Evolutionary conservation across 371 early-diverging fungal genomes (phyloP), one percentile per base, ranked within the genome.

Genomic region (Cokeromyces recurvatus): DNA sequence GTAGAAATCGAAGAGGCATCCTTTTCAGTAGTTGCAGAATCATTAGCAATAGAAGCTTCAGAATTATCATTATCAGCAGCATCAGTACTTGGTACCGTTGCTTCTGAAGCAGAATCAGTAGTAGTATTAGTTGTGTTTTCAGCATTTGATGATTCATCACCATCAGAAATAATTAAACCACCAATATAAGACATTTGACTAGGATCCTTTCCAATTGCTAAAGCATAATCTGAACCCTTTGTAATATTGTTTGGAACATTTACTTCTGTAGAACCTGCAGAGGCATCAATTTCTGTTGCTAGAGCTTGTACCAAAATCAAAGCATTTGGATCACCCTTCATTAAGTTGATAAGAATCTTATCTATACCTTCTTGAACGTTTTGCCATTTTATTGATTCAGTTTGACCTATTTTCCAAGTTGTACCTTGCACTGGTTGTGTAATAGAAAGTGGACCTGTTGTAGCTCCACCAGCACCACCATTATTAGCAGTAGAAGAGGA

Each of bases 311-410:
- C 63, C n/a, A 59, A 53, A 5, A 48, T 40, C n/a, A 68, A 63
- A 22, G 70, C 65, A 51, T 48, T 61, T 24, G 68, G 46, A 47
- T 69, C 61, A 25, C 74, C 71, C 17, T 59, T 55, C 68, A 77
- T 71, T 21, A 74, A 64, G 47, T 64, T 66, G 11, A 64, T 62
- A 3, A 60, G 54, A 25, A 69, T 51, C n/a, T 58, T 55, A 12
- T 42, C 49, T 23, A 62, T 50, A 22, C 57, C 61, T 2, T 46
- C 21, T 46, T 72, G 66, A 2, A 55, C 50, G 35, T 70, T 59
- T 39, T 57, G 56, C 78, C 78, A 77, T 4, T 61, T 51, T n/a
- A 77, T 62, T 11, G 62, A 64, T 31, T 59, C 59, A 4, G 45
- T 16, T 17, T 48, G 32, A 24, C 78, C 78, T 22, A 66, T 59